Evolutionary conservation across 164 flowering plant species (phyloP).

Genomic region (Stephania yunnanensis): DNA sequence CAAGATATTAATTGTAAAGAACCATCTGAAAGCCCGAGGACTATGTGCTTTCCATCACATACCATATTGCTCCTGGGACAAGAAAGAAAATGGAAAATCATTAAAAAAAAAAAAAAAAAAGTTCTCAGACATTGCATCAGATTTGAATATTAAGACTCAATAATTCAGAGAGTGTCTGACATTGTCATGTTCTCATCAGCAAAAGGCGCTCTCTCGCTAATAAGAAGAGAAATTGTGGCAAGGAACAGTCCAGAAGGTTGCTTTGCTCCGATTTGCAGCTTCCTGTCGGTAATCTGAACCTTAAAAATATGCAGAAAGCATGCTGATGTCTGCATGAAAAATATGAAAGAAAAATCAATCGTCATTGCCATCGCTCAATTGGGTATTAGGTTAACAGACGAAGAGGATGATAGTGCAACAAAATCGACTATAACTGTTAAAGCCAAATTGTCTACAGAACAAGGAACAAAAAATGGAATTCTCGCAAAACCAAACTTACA

Average conservation of each 20-base stretch:
- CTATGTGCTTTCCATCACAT: slow-evolving; percentile 70
- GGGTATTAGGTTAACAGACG: background rate
- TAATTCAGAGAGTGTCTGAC: slow-evolving; percentile 32
- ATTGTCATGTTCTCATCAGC: slow-evolving; percentile 46
- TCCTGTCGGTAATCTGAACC: slow-evolving; percentile 66
- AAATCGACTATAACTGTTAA: background rate
- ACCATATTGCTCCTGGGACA: slow-evolving; percentile 83
- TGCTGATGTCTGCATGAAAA: slow-evolving; percentile 76
- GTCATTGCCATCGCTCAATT: background rate
- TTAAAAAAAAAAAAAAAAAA: background rate
- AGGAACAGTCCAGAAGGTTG: slow-evolving; percentile 70
- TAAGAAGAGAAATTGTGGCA: slow-evolving; percentile 56
- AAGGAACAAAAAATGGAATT: background rate
- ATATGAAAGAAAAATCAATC: background rate
- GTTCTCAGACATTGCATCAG: background rate
- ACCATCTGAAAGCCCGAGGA: slow-evolving; percentile 87
- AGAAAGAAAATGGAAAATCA: background rate
- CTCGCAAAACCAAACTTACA: slow-evolving; percentile 37
- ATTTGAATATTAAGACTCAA: background rate
- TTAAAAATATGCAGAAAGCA: slow-evolving; percentile 77
- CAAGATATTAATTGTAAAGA: slow-evolving; percentile 77
- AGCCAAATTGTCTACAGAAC: background rate
- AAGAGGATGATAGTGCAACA: background rate
- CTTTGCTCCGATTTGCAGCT: slow-evolving; percentile 76
- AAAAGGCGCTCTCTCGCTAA: slow-evolving; percentile 79